These are phyloP conservation scores for Colletotrichum echinochloae DNA, from an alignment of 2,329 filamentous ascomycete genomes.

Conservation along the genomic window DNA sequence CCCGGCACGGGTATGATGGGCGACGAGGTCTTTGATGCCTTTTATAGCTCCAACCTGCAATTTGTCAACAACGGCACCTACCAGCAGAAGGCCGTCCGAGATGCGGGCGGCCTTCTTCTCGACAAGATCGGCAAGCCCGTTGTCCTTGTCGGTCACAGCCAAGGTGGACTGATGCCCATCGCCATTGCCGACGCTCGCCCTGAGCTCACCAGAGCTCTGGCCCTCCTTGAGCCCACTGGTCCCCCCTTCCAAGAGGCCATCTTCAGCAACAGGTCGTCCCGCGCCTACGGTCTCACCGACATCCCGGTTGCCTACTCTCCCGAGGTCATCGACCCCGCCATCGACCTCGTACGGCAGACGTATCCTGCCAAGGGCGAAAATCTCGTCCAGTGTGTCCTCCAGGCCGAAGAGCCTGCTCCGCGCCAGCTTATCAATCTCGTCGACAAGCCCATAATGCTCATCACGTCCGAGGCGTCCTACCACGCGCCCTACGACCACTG, in stretches of 20 bases:
- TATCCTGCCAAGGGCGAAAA: slow-evolving; percentile 43
- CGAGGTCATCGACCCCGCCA: slow-evolving; percentile 50
- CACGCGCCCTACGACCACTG: slow-evolving; percentile 61
- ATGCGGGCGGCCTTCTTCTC: slow-evolving; percentile 56
- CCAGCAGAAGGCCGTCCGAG: slow-evolving; percentile 53
- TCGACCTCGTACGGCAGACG: slow-evolving; percentile 50
- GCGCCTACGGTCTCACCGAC: slow-evolving; percentile 60
- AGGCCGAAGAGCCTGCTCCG: slow-evolving; percentile 50
- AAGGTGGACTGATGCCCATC: slow-evolving; percentile 57
- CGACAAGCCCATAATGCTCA: slow-evolving; percentile 51
- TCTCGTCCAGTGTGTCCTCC: slow-evolving; percentile 49
- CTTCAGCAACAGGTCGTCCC: slow-evolving; percentile 50
- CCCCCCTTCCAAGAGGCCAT: slow-evolving; percentile 60
- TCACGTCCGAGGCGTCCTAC: slow-evolving; percentile 58
- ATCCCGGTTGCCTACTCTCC: slow-evolving; percentile 63
- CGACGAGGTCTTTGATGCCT: slow-evolving; percentile 55
- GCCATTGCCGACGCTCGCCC: slow-evolving; percentile 57
- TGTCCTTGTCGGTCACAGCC: slow-evolving; percentile 59
- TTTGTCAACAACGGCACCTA: slow-evolving; percentile 49
- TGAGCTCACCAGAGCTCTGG: slow-evolving; percentile 53
- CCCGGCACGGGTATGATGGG: slow-evolving; percentile 54
- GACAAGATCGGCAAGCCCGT: slow-evolving; percentile 56
- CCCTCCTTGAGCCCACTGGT: slow-evolving; percentile 60
- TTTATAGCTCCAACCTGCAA: slow-evolving; percentile 55
- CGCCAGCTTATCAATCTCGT: slow-evolving; percentile 52